Conservation (phyloP, 495 filamentous ascomycete species). For the Penicillium crystallinum region DNA sequence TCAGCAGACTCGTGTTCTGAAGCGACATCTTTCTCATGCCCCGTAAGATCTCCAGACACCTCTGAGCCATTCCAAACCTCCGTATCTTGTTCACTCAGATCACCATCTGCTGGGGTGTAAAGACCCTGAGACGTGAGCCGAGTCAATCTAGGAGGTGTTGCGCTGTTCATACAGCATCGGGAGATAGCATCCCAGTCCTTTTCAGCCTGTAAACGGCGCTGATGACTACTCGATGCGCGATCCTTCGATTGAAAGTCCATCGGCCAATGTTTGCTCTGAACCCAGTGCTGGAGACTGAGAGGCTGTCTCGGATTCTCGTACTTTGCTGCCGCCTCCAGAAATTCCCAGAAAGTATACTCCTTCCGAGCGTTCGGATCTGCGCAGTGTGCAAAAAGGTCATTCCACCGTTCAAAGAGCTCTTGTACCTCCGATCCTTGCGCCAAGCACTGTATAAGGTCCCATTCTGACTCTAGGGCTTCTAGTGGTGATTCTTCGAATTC, state of each 20-base stretch:
- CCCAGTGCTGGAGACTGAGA: not conserved
- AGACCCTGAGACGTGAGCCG: not conserved
- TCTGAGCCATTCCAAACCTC: not conserved
- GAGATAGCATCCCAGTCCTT: not conserved
- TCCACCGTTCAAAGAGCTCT: not conserved
- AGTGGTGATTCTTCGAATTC: not conserved
- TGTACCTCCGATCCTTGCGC: not conserved
- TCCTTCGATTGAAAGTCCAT: no score
- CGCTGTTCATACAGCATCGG: not conserved
- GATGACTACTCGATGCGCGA: not conserved
- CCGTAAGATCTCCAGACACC: not conserved
- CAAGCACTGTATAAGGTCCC: not conserved
- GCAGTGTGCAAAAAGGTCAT: not conserved
- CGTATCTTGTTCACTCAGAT: not conserved
- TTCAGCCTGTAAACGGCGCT: not conserved
- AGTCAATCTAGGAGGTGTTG: not conserved
- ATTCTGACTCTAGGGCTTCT: not conserved
- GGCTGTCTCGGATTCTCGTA: not conserved
- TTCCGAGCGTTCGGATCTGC: not conserved
- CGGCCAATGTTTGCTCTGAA: not conserved
- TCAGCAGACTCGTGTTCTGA: not conserved
- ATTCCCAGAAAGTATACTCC: not conserved
- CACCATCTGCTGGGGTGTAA: no score
- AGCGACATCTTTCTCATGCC: not conserved
- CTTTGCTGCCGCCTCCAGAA: not conserved